Evolutionary conservation across 495 filamentous ascomycete species (phyloP), one percentile per base, ranked within the genome.

Genomic region (Aspergillus kassunensis): DNA sequence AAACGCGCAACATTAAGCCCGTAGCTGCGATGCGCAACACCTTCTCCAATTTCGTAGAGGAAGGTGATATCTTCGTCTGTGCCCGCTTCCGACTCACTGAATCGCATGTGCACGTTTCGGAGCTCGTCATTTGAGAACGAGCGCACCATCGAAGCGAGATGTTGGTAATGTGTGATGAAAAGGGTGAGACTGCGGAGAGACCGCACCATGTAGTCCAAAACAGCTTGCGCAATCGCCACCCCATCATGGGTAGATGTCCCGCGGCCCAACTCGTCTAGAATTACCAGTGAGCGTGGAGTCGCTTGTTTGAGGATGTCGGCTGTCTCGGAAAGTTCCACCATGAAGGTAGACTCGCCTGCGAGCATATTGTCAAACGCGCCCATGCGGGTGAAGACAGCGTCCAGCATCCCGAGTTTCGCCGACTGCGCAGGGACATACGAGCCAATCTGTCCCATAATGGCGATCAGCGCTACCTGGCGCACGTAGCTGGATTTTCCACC

Each of bases 131-230:
- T 65, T 8, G 73, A 70, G 53, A 91, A 87, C 5, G 81, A 79
- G 12, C 81, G 78, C 4, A 82, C 87, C 55, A 96, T 78, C 36
- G 75, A 71, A 10, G 87, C 84, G 2, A 98, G 80, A 53, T 81
- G 81, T 64, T 97, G 95, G 68, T 98, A 97, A 71, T 98, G 93
- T 36, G 93, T 98, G 64, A 97, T 93, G 73, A 98, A 98, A 16
- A 97, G 74, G 4, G 88, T 91, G 52, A 97, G 71, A 43, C 89
- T 89, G 47, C 76, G 73, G 2, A 84, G 74, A 2, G 89, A 82
- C 31, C 81, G 74, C n/a, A 92, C 84, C 56, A 97, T 81, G 54
- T 91, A 80, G 43, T 91, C 83, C 3, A 97, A 76, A 0, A 97
- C 92, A 11, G 91, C 89, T 64, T 95, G 86, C 2, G 93, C 93